Conservation (phyloP, 257 asterid species). For the Paraleonurus japonicus region DNA sequence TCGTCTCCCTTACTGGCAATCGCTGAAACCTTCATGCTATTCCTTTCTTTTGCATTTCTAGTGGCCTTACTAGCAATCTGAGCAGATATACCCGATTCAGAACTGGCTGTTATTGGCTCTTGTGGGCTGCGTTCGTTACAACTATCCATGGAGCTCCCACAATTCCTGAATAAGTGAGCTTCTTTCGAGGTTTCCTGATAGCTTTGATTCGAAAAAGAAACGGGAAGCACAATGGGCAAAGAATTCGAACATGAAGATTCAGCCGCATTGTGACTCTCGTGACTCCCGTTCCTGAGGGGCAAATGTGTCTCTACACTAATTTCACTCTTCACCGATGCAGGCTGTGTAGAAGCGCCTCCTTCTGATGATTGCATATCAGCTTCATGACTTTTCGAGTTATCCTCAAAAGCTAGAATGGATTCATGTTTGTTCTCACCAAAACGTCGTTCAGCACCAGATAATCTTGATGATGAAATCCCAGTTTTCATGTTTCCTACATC, state of each 20-base stretch:
- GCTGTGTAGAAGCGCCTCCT: slow-evolving; percentile 12
- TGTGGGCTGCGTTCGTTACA: slow-evolving; percentile 30
- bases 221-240: slow-evolving; percentile 25
- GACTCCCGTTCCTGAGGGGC: slow-evolving; percentile 18
- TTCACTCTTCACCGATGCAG: slow-evolving; percentile 37
- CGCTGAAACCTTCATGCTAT: slow-evolving; percentile 21
- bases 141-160: slow-evolving; percentile 33
- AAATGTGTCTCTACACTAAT: slow-evolving; percentile 29
- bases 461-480: slow-evolving; percentile 24
- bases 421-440: slow-evolving; percentile 27
- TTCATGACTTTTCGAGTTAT: slow-evolving; percentile 24
- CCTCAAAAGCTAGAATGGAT: slow-evolving; percentile 23
- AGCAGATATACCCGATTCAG: slow-evolving; percentile 36
- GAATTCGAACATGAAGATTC: slow-evolving; percentile 53
- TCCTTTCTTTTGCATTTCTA: slow-evolving; percentile 25
- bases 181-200: slow-evolving; percentile 33
- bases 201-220: slow-evolving; percentile 28
- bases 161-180: slow-evolving; percentile 28
- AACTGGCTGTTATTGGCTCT: slow-evolving; percentile 38
- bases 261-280: slow-evolving; percentile 19
- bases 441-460: slow-evolving; percentile 30
- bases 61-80: slow-evolving; percentile 32
- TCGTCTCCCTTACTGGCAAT: slow-evolving; percentile 21
- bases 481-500: slow-evolving; percentile 5
- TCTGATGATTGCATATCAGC: slow-evolving; percentile 32